Evolutionary conservation across 352 stramenopile genomes (phyloP), one percentile per base, ranked within the genome.

Genomic region (Phytopythium sindhum): DNA sequence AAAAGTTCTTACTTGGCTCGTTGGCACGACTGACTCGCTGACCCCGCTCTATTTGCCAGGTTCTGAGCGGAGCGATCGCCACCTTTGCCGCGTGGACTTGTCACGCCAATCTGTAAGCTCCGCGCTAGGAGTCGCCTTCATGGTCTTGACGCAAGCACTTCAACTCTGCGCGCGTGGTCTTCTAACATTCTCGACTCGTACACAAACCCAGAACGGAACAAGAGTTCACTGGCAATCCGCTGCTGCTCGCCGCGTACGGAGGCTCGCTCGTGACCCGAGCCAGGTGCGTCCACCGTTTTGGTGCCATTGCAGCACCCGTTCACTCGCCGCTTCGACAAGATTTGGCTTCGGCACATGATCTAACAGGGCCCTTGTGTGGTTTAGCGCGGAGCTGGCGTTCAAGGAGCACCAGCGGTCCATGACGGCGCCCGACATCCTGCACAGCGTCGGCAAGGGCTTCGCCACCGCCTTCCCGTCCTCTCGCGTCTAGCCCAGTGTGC

Each of bases 361-460:
- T 52, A 52, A 52, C 45, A 23, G 4, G 6, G 3, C 8, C 10
- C 6, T 50, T 8, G 9, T 31, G 4, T 29, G 44, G 5, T 31
- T 8, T 23, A 91, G 86, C 41, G 70, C 80, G 1, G 56, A 66
- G 19, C 62, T 87, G 56, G 88, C 90, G n/a, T 97, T 96, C 66
- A 63, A 69, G 9, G 37, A 66, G 53, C 80, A 95, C 55, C 60
- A 76, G 23, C 86, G 90, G 21, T 80, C 83, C 21, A 97, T 94
- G 83, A 96, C 89, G 9, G 79, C 90, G 0, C 88, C 90, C 0
- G 90, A 97, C 60, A 70, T 96, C 21, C 74, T 97, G 56, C 71
- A 86, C 35, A 74, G 68, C 39, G 64, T 95, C 45, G 73, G 76
- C 56, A 84, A 88, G 65, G 81, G 73, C 52, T 91, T 93, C 58